Conservation (phyloP, 306 rosid species). For the Malus asiatica region DNA sequence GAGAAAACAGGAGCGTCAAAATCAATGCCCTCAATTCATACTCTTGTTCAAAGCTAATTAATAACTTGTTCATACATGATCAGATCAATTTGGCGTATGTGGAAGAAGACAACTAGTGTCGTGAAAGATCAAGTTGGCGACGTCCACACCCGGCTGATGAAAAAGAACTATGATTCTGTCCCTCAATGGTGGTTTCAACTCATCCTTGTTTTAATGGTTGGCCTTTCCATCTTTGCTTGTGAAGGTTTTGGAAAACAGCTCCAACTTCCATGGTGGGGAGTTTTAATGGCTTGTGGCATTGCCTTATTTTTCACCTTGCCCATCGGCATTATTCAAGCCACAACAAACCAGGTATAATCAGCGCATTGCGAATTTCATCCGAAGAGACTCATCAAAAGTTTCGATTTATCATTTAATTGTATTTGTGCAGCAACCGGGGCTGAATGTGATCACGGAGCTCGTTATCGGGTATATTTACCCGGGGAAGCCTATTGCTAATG, state of each 20-base stretch:
- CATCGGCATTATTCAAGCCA: conserved; percentile 82
- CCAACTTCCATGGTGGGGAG: conserved; percentile 99
- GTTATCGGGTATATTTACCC: conserved; percentile 79
- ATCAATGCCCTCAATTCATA: background rate
- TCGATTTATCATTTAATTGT: background rate
- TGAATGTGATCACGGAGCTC: conserved; percentile 82
- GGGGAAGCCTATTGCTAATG: conserved; percentile 87
- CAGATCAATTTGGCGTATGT: conserved; percentile 42
- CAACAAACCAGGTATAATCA: conserved; percentile 55
- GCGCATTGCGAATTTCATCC: background rate
- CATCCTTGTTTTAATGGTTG: conserved; percentile 38
- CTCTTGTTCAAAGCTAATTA: background rate
- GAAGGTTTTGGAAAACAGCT: conserved; percentile 79
- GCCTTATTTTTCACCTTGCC: conserved; percentile 80
- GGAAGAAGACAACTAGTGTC: conserved; percentile 43
- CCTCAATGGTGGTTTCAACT: conserved; percentile 84
- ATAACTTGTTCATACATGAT: conserved; percentile 5
- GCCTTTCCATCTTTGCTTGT: conserved; percentile 44
- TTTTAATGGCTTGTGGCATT: conserved; percentile 50
- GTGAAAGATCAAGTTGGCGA: conserved; percentile 35
- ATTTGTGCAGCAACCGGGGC: conserved; percentile 66
- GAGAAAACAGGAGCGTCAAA: background rate
- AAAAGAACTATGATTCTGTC: conserved; percentile 68
- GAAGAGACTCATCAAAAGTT: background rate
- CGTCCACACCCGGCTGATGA: conserved; percentile 77